Evolutionary conservation across 1,284 basidiomycete genomes (phyloP).

Genomic region (Pisolithus thermaeus): DNA sequence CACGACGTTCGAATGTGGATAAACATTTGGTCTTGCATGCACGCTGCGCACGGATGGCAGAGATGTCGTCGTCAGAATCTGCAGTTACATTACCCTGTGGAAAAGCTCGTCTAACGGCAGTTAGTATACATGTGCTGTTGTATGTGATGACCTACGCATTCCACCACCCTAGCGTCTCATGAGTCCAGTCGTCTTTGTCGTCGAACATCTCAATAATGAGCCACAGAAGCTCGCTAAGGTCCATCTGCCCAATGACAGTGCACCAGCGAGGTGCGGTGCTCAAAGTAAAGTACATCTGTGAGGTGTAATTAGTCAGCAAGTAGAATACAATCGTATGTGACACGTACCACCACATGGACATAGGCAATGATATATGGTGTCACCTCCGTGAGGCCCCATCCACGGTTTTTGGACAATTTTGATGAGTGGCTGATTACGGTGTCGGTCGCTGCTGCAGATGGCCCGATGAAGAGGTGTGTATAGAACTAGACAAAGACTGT

Average conservation of each 20-base stretch:
- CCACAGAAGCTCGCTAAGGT: not conserved
- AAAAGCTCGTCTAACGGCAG: not conserved
- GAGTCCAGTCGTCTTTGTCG: not conserved
- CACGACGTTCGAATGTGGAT: not conserved
- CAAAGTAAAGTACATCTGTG: slow-evolving; percentile 1
- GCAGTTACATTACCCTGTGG: not conserved
- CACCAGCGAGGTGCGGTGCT: not conserved
- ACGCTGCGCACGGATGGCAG: not conserved
- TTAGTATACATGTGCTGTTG: not conserved
- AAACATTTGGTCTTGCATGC: not conserved
- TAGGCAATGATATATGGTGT: not conserved
- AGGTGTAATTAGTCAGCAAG: not conserved
- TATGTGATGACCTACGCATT: not conserved
- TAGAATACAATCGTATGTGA: not conserved
- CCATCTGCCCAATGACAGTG: not conserved
- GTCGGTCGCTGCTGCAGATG: not conserved
- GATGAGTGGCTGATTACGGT: not conserved
- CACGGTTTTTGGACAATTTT: not conserved
- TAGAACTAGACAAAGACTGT: not conserved
- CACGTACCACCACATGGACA: not conserved
- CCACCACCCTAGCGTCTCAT: not conserved
- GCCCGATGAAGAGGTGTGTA: not conserved
- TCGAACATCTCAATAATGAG: not conserved
- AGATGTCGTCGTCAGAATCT: not conserved
- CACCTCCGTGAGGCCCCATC: not conserved